Conservation (phyloP, 1,284 basidiomycete genomes). For the Ustilago nuda region DNA sequence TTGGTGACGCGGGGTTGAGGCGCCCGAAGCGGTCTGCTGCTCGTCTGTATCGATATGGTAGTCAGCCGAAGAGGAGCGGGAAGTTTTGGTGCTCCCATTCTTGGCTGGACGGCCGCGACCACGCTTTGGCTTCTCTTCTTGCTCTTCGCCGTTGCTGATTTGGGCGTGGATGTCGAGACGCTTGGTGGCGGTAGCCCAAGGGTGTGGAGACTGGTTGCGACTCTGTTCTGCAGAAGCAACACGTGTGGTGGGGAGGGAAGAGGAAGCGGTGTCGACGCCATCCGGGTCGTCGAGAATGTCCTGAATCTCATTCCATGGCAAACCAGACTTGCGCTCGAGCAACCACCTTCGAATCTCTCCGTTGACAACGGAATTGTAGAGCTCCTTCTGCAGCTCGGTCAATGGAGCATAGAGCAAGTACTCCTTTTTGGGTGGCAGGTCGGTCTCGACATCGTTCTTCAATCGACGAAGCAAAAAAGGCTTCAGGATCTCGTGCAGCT, state of each 20-base stretch:
- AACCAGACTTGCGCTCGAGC: slow-evolving; percentile 59
- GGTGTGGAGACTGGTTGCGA: slow-evolving; percentile 33
- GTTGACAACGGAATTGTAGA: slow-evolving; percentile 77
- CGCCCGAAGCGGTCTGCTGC: slow-evolving; percentile 24
- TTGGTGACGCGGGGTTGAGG: slow-evolving; percentile 38
- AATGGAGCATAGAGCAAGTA: slow-evolving; percentile 90
- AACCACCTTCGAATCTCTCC: slow-evolving; percentile 60
- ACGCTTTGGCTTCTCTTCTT: slow-evolving; percentile 4
- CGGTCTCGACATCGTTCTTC: slow-evolving; percentile 63
- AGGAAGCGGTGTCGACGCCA: slow-evolving; percentile 38
- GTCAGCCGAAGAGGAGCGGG: slow-evolving; percentile 30
- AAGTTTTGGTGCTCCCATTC: slow-evolving; percentile 11
- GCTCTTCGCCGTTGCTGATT: slow-evolving; percentile 6
- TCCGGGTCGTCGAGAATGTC: slow-evolving; percentile 51
- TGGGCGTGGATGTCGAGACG: slow-evolving; percentile 17
- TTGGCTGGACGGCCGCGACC: slow-evolving; percentile 18
- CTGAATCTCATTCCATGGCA: slow-evolving; percentile 52
- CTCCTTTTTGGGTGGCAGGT: slow-evolving; percentile 67
- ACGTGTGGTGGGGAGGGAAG: slow-evolving; percentile 31
- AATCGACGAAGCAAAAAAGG: slow-evolving; percentile 65
- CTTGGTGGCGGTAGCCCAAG: slow-evolving; percentile 34
- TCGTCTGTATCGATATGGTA: slow-evolving; percentile 17
- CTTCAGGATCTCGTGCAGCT: slow-evolving; percentile 66
- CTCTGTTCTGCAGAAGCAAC: slow-evolving; percentile 29
- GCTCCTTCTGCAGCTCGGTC: slow-evolving; percentile 81